Conservation (phyloP, 768 basidiomycete genomes). For the Lactarius tabidus region DNA sequence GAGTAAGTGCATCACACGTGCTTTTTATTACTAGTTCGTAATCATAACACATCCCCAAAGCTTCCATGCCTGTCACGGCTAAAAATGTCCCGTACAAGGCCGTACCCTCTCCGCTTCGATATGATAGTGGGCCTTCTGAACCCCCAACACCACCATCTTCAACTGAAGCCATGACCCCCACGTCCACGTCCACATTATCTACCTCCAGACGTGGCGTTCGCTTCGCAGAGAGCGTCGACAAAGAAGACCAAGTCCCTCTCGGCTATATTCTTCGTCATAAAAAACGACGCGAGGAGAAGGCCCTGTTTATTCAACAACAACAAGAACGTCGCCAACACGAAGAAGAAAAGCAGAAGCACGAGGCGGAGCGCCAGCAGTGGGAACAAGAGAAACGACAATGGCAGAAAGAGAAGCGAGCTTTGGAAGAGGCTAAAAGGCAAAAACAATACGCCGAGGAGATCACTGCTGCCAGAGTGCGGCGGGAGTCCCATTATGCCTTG, state of each 20-base stretch:
- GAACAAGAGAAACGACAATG: conserved; percentile 41
- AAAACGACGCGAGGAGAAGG: conserved; percentile 67
- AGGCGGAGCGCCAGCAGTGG: conserved; percentile 42
- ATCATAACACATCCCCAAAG: conserved; percentile 24
- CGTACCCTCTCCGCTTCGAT: conserved; percentile 50
- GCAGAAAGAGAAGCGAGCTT: conserved; percentile 43
- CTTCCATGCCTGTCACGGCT: conserved; percentile 20
- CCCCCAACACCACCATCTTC: conserved; percentile 15
- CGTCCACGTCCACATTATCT: neutral
- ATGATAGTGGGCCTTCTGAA: conserved; percentile 33
- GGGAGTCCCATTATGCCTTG: conserved; percentile 3
- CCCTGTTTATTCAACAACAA: conserved; percentile 55
- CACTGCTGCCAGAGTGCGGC: conserved; percentile 22
- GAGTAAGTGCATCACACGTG: conserved; percentile 17
- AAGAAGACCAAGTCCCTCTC: conserved; percentile 64
- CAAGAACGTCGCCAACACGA: conserved; percentile 49
- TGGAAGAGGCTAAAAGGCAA: conserved; percentile 40
- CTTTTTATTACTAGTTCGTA: conserved; percentile 27
- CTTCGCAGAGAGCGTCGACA: conserved; percentile 56
- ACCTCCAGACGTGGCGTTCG: conserved; percentile 49
- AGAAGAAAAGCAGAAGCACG: conserved; percentile 38
- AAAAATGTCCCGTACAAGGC: conserved; percentile 35
- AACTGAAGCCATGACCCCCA: conserved; percentile 9
- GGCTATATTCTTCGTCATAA: conserved; percentile 59
- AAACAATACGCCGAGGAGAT: conserved; percentile 24